Evolutionary conservation across 2,329 filamentous ascomycete genomes (phyloP), one percentile per base, ranked within the genome.

Genomic region (Neurospora sp.): DNA sequence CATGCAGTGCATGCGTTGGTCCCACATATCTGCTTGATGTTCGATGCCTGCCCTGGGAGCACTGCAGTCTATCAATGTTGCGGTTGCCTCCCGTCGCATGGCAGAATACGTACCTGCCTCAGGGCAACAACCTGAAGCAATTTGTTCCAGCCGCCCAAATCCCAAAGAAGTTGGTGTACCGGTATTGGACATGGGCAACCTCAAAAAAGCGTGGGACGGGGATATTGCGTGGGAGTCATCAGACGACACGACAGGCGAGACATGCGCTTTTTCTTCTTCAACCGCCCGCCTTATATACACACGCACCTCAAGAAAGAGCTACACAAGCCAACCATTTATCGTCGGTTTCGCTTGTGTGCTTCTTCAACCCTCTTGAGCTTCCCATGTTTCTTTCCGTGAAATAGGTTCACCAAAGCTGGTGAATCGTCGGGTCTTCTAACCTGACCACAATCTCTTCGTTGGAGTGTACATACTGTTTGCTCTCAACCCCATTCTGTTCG

Each of bases 261-360:
- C 38, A 71, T 74, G 73, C 70, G 70, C 70, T 72, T 70, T 70
- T 73, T 73, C 67, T 43, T 36, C 67, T 11, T 42, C 67, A 46
- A 46, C 13, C 28, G 28, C 19, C 23, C 40, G 23, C 38, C 39
- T 19, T 17, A 13, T 17, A 13, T 33, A 42, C 13, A 58, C 46
- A 62, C 13, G 15, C 13, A n/a, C 4, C 40, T 6, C 23, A 33
- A 62, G 52, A 15, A 33, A 33, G 52, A 62, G 52, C 52, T 62
- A 62, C 52, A 33, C 52, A 62, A 15, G 52, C 52, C 52, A 62
- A 62, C 52, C 23, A 62, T 33, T 33, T 33, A 17, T 17, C 13
- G 6, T 17, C 6, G 46, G 23, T 33, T 58, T 58, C 46, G 23
- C 46, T 58, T 9, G 52, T 62, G 23, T 33, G 52, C 23, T 17